Conservation (phyloP, 495 filamentous ascomycete species). For the Penicillium desertorum region DNA sequence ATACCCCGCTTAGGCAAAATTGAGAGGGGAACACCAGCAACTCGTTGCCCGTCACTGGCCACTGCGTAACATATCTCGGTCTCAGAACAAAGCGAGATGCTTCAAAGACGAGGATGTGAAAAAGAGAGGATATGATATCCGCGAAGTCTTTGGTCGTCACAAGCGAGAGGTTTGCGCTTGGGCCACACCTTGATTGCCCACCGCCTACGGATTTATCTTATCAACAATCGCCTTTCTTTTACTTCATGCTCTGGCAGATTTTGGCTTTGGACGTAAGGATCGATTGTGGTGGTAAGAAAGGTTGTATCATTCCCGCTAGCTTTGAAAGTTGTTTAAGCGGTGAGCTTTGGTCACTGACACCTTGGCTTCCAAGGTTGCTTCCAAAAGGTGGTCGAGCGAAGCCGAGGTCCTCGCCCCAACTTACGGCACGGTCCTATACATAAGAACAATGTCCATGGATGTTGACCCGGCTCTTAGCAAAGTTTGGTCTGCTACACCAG, state of each 20-base stretch:
- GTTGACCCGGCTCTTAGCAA: too few relatives aligned
- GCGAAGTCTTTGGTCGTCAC: constrained; percentile 34
- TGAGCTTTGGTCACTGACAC: background rate
- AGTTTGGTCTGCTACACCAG: too few relatives aligned
- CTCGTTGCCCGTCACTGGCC: constrained; percentile 26
- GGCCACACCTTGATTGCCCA: constrained; percentile 46
- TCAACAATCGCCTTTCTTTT: constrained; percentile 12
- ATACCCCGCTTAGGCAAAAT: constrained; percentile 27
- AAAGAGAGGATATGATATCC: constrained; percentile 26
- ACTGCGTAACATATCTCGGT: constrained; percentile 18
- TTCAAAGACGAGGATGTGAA: constrained; percentile 1
- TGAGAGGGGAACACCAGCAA: constrained; percentile 19
- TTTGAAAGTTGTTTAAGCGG: background rate
- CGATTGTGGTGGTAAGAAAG: background rate
- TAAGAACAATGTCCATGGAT: too few relatives aligned
- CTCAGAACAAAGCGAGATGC: constrained; percentile 1
- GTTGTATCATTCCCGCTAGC: background rate
- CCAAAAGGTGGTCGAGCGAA: background rate
- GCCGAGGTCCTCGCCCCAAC: background rate
- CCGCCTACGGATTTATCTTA: constrained; percentile 25
- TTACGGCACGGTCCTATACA: too few relatives aligned
- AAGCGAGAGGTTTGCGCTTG: constrained; percentile 42
- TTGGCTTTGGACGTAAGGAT: background rate
- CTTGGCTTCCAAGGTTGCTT: too few relatives aligned
- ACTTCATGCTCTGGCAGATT: constrained; percentile 4